Evolutionary conservation across 2,329 filamentous ascomycete genomes (phyloP).

Genomic region (Penicillium sp.): DNA sequence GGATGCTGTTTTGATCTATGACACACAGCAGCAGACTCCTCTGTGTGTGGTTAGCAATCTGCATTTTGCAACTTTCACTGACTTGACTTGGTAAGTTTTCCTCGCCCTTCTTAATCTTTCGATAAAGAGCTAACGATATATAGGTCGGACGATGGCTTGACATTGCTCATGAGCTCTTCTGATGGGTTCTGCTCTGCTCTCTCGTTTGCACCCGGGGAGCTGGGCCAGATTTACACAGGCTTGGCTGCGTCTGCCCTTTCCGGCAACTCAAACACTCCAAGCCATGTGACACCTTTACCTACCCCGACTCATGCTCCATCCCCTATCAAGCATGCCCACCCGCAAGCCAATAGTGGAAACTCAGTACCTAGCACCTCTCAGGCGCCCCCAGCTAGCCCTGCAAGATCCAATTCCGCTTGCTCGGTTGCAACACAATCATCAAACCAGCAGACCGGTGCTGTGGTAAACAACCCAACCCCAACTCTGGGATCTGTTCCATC

Average conservation of each 20-base stretch:
- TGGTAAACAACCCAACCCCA: slow-evolving; percentile 76
- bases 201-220: slow-evolving; percentile 77
- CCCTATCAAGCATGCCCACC: slow-evolving; percentile 58
- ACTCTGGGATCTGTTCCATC: slow-evolving; percentile 75
- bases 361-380: slow-evolving; percentile 54
- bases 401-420: slow-evolving; percentile 81
- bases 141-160: slow-evolving; percentile 74
- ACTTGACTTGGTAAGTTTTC: slow-evolving; percentile 78
- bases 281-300: slow-evolving; percentile 67
- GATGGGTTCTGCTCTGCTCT: slow-evolving; percentile 96
- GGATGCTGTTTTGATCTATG: slow-evolving; percentile 90
- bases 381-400: slow-evolving; percentile 70
- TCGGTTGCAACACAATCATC: slow-evolving; percentile 67
- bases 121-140: slow-evolving; percentile 25
- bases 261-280: slow-evolving; percentile 46
- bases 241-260: slow-evolving; percentile 28
- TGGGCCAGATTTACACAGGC: slow-evolving; percentile 76
- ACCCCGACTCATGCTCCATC: slow-evolving; percentile 66
- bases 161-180: slow-evolving; percentile 91
- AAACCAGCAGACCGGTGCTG: slow-evolving; percentile 41
- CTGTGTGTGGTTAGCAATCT: slow-evolving; percentile 94
- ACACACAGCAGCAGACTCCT: slow-evolving; percentile 94
- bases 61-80: slow-evolving; percentile 96
- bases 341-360: slow-evolving; percentile 51
- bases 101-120: background rate